These are phyloP conservation scores for Erodium chrysanthum DNA, from an alignment of 441 rosid species.

Conservation along the genomic window DNA sequence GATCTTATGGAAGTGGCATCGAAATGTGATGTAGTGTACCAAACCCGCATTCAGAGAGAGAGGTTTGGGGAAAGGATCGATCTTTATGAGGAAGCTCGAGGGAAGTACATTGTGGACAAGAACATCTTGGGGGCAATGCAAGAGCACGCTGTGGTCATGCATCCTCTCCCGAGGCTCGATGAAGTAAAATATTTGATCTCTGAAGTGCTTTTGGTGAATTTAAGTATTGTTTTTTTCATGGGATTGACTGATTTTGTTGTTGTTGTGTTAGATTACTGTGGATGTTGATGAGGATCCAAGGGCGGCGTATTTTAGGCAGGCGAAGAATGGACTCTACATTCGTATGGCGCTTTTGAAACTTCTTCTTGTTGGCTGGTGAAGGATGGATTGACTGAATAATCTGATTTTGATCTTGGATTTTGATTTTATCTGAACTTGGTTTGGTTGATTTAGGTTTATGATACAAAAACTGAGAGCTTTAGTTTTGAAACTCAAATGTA, in stretches of 20 bases:
- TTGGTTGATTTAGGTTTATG: neutral
- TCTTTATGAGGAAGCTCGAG: constrained; percentile 84
- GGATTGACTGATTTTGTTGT: neutral
- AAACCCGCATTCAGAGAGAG: constrained; percentile 86
- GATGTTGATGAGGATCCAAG: constrained; percentile 86
- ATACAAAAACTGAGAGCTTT: neutral
- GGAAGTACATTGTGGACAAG: constrained; percentile 69
- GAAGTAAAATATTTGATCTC: constrained; percentile 38
- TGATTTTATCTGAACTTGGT: neutral
- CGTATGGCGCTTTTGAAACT: constrained; percentile 88
- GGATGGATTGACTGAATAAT: neutral
- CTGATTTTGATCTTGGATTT: neutral
- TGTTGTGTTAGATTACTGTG: constrained; percentile 44
- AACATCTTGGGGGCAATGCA: constrained; percentile 62
- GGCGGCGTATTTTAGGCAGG: constrained; percentile 96
- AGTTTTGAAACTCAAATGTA: too few species aligned
- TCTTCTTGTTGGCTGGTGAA: constrained; percentile 65
- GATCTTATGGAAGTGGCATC: constrained; percentile 81
- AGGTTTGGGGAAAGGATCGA: constrained; percentile 76
- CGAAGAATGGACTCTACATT: constrained; percentile 86
- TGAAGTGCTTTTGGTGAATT: neutral
- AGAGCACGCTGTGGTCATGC: constrained; percentile 83
- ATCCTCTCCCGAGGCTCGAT: constrained; percentile 90
- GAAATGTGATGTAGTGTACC: constrained; percentile 74
- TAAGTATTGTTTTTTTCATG: neutral